Base-by-base conservation (phyloP, 495 filamentous ascomycete species). In the Annulohypoxylon stygium region DNA sequence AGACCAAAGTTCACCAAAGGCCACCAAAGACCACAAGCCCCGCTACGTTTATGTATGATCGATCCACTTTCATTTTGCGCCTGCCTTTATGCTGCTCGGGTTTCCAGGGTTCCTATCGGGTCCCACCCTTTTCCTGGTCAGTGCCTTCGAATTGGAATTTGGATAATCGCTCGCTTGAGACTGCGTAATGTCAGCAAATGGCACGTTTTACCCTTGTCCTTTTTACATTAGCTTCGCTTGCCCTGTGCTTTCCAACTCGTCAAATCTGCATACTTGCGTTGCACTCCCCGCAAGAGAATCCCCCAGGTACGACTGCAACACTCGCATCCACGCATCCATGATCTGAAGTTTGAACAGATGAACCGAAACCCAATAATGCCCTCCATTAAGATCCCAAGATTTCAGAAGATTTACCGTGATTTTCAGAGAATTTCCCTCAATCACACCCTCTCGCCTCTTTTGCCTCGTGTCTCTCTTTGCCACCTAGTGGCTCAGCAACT, bases 121-220 rank as follows among this genome's bases (percentile, higher is more conserved):
- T 61, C 66, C 61, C 57, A 65, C 59, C 64, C 65, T 23, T 37
- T 34, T 33, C 26, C 30, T 30, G 30, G 30, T 30, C 30, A 30
- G 30, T 18, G 65, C 25, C 65, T 33, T 74, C 58, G 63, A 75
- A 65, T 75, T 75, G 48, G 67, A 67, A 64, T 67, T 66, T 64
- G 53, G 62, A 70, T 70, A 75, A 75, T 75, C 66, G 16, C 59
- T 73, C 64, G 23, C 48, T 53, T 53, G 23, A 30, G 30, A 23
- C 23, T 36, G 70, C 53, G 43, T 68, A 53, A 54, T 59, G 65
- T 26, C 65, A 55, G 43, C 48, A 65, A 67, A 67, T 68, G 61
- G 65, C 70, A 69, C 65, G 70, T 69, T 69, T 69, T 68, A 67
- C 64, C 65, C 70, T 33, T 55, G 51, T 30, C 70, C 14, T 36